Conservation (phyloP, 148 eudicot species). For the Polygonum aviculare region DNA sequence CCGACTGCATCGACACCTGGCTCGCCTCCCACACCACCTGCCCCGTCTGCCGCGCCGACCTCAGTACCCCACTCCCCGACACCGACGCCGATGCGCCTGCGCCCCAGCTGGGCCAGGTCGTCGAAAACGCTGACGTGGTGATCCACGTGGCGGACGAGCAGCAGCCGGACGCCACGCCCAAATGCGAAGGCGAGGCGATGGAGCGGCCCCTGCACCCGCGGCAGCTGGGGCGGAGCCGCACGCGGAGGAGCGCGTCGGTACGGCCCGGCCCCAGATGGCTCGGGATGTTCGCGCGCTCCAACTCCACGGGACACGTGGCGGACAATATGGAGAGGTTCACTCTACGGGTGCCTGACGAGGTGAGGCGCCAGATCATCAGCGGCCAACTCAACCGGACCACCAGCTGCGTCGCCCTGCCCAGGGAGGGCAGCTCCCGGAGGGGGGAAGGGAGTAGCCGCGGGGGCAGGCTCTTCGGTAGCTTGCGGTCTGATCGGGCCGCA, state of each 20-base stretch:
- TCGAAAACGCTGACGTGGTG: neutral
- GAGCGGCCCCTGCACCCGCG: slow-evolving; percentile 12
- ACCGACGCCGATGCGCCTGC: neutral
- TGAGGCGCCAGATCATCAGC: slow-evolving; percentile 27
- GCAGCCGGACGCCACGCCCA: neutral
- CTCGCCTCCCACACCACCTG: slow-evolving; percentile 35
- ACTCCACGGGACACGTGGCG: slow-evolving; percentile 44
- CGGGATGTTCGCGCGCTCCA: slow-evolving; percentile 31
- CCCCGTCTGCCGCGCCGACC: slow-evolving; percentile 34
- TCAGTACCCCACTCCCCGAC: slow-evolving; percentile 20
- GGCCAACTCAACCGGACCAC: slow-evolving; percentile 11
- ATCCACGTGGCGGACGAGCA: neutral
- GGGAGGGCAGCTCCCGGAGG: slow-evolving; percentile 22
- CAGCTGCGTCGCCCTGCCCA: slow-evolving; percentile 15
- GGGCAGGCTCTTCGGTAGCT: slow-evolving; percentile 15
- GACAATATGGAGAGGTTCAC: slow-evolving; percentile 35
- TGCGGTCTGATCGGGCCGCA: slow-evolving; percentile 20
- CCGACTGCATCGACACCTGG: slow-evolving; percentile 48
- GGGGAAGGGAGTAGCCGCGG: slow-evolving; percentile 21
- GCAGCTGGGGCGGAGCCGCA: slow-evolving; percentile 19
- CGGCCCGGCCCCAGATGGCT: slow-evolving; percentile 22
- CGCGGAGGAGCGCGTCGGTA: slow-evolving; percentile 22
- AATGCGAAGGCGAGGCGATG: slow-evolving; percentile 16
- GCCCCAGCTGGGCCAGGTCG: neutral
- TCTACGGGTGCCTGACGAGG: slow-evolving; percentile 29